Conservation (phyloP, 441 rosid genomes). For the Arabidopsis hybrid region DNA sequence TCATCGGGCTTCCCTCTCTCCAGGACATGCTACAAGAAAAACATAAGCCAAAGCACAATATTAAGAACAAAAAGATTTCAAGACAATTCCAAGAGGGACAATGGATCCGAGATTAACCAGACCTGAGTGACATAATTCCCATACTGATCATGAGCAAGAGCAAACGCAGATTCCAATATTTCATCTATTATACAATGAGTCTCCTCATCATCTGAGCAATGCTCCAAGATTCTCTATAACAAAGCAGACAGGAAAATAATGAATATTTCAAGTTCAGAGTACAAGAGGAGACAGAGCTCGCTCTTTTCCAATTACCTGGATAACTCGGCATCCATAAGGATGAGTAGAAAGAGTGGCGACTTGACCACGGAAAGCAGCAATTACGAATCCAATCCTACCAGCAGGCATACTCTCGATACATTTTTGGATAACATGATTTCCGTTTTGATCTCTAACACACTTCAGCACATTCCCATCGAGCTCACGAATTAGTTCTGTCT, state of each 20-base stretch:
- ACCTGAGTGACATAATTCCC: constrained; percentile 99
- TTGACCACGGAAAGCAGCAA: constrained; percentile 86
- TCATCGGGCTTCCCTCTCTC: constrained; percentile 63
- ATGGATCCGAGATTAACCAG: constrained; percentile 30
- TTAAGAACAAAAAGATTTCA: constrained; percentile 22
- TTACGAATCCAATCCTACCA: constrained; percentile 77
- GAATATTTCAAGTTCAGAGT: constrained; percentile 15
- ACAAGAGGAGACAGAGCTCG: constrained; percentile 15
- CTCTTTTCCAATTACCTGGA: constrained; percentile 69
- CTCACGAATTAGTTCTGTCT: constrained; percentile 74
- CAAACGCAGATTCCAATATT: constrained; percentile 80
- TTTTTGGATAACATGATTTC: constrained; percentile 98
- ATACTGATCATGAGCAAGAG: constrained; percentile 97
- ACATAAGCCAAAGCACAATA: constrained; percentile 16
- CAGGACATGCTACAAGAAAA: constrained; percentile 58
- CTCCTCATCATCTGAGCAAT: constrained; percentile 80
- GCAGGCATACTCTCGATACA: constrained; percentile 87
- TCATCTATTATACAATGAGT: constrained; percentile 90
- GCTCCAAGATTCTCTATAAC: constrained; percentile 93
- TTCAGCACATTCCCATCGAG: constrained; percentile 92
- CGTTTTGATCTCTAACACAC: constrained; percentile 98
- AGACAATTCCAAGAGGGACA: constrained; percentile 9
- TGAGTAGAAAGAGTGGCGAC: constrained; percentile 88
- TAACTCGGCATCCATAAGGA: constrained; percentile 99
- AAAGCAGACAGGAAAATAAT: constrained; percentile 43